Base-by-base conservation (phyloP, 306 rosid species). In the Begonia masoniana region DNA sequence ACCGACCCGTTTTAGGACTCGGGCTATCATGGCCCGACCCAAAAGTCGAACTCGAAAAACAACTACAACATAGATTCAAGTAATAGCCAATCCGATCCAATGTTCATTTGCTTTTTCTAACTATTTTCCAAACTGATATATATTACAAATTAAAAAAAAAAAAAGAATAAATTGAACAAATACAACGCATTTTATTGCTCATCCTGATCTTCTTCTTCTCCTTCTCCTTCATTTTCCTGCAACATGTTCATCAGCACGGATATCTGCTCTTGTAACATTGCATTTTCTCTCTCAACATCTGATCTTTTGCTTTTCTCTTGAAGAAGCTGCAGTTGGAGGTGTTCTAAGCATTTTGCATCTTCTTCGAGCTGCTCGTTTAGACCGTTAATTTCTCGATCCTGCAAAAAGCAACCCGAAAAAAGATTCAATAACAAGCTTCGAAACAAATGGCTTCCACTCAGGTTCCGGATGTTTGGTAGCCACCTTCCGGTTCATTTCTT, bases 401-500 rank as follows among this genome's bases (percentile, higher is more conserved):
- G 76, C 12, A 52, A 54, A 54, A 15, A 19, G 11, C 12, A 2
- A 49, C 16, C 39, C 39, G 4, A 35, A 59, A 46, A 14, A 7
- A 46, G 50, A 11, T 46, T 46, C 8, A 11, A 12, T 2, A 5
- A 11, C 2, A 12, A 46, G 13, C 8, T 43, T 43, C 3, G 9
- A 17, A 24, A 46, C 23, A 13, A 13, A 31, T 10, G 17, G 49
- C 35, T 31, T 31, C 54, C 31, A 47, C 54, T 59, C 12, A 1
- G 47, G 9, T 10, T 8, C 15, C 10, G 6, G 9, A 6, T 61
- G 35, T 23, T 52, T 43, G 69, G 62, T 61, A 15, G 35, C 48
- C 48, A 85, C 99, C 96, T 91, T 86, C 78, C 99, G 71, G 66
- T 91, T 91, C 99, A 91, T 91, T 77, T 92, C 99, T 60, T 81